phyloP scores from a whole-genome alignment of 2,329 filamentous ascomycete genomes.

The Colletotrichum sp. region DNA sequence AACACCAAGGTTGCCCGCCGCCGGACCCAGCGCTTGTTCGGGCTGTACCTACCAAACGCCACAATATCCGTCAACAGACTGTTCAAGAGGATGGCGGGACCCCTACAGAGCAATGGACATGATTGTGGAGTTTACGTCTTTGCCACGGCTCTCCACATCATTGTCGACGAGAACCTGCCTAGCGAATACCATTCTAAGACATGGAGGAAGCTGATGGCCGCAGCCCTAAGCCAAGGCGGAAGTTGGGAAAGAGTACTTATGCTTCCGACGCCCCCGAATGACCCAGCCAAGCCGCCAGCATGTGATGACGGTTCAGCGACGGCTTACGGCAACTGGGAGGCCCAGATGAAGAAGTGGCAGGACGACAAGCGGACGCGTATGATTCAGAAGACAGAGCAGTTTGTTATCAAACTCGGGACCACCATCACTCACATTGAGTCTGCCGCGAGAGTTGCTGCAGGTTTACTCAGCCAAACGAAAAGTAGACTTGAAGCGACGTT shows the following conservation, averaged over 20 bases:
- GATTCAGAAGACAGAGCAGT: neutral
- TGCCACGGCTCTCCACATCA: neutral
- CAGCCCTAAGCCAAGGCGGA: neutral
- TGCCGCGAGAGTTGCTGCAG: neutral
- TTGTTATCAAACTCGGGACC: accelerated
- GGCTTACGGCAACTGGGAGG: neutral
- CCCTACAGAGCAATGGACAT: neutral
- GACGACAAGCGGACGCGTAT: neutral
- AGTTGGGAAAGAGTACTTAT: accelerated
- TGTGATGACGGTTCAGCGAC: neutral
- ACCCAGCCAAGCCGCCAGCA: neutral
- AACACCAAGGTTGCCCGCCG: neutral
- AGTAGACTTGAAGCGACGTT: neutral
- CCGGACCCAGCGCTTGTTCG: neutral
- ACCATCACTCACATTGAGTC: neutral
- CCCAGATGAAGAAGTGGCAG: neutral
- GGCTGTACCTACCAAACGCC: neutral
- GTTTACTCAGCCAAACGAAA: neutral
- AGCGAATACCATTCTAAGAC: neutral
- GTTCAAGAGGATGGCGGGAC: neutral
- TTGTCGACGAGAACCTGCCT: neutral
- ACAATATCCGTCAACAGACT: accelerated
- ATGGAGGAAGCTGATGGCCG: neutral
- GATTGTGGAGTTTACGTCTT: neutral
- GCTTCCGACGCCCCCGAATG: neutral